Base-by-base conservation (phyloP, 306 rosid genomes). In the Cucurbita argyrosperma region DNA sequence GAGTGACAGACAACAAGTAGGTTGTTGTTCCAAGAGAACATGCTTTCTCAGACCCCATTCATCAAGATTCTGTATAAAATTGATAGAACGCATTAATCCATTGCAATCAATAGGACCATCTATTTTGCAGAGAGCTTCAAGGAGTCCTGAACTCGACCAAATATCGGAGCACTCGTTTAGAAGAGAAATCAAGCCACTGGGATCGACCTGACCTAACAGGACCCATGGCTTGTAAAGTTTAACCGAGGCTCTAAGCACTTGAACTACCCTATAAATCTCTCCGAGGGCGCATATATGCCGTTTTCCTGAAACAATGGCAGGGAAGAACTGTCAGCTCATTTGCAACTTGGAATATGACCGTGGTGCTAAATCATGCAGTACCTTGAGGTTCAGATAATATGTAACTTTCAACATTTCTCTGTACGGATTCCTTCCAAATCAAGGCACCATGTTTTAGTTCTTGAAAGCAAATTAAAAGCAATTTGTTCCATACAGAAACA, bases 61-160 rank as follows among this genome's bases (percentile, higher is more conserved):
- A 73, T 89, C 89, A 49, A 89, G 83, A 79, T 84, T 85, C 4
- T 86, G 82, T 72, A 89, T 84, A 80, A 77, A 77, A 49, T 82
- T 77, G 47, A 90, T 78, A 76, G 98, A 94, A 65, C 86, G 82
- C 76, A 89, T 72, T 38, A 90, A 74, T 63, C 74, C 88, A 70
- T 83, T 76, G 63, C 67, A 52, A 82, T 80, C 85, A 78, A 42
- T 71, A 62, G 40, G 61, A 43, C 79, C 84, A 67, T 89, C 78
- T 53, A 86, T 60, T 59, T 80, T 75, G 39, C 73, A 69, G 75
- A 94, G 91, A 79, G 92, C 95, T 79, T 85, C 92, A 81, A 79
- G 79, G 39, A 94, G 92, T 83, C 97, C 95, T 4, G 88, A 90
- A 79, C 80, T 83, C 74, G 89, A 82, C 98, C 98, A 94, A 76